These are phyloP conservation scores for Rhizopogon vulgaris DNA, from an alignment of 768 basidiomycete genomes.

Conservation along the genomic window DNA sequence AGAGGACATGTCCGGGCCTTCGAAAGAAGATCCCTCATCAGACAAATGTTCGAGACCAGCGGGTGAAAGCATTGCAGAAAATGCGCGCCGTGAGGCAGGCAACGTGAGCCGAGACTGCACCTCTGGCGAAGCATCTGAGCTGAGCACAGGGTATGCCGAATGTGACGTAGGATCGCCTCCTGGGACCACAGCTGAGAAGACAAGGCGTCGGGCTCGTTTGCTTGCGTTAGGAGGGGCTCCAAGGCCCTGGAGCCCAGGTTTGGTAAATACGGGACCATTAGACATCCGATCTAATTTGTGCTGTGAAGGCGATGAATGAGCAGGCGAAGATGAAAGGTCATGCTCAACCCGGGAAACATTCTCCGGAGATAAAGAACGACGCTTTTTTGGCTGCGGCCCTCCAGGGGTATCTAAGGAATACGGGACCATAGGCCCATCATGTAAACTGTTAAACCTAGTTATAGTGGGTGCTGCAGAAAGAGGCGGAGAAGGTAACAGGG, in stretches of 20 bases:
- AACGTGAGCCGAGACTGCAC: conserved; percentile 19
- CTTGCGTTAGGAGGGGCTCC: conserved; percentile 45
- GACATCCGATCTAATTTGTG: conserved; percentile 42
- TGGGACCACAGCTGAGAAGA: conserved; percentile 56
- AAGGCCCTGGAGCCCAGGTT: conserved; percentile 47
- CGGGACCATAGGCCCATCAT: conserved; percentile 53
- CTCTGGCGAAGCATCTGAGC: conserved; percentile 18
- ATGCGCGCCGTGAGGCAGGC: conserved; percentile 56
- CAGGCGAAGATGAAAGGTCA: conserved; percentile 43
- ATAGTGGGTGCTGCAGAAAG: conserved; percentile 47
- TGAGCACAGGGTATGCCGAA: conserved; percentile 39
- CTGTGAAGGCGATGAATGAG: conserved; percentile 40
- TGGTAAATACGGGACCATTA: conserved; percentile 35
- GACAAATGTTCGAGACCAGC: conserved; percentile 42
- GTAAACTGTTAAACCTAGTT: conserved; percentile 52
- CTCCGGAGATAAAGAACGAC: conserved; percentile 56
- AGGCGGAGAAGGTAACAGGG: conserved; percentile 32
- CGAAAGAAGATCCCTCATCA: conserved; percentile 43
- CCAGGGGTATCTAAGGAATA: conserved; percentile 37
- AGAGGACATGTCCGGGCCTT: conserved; percentile 63
- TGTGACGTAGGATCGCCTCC: conserved; percentile 35
- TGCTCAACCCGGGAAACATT: conserved; percentile 30
- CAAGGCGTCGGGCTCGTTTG: conserved; percentile 62
- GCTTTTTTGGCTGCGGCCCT: conserved; percentile 42
- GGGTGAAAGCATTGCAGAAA: conserved; percentile 62